Conservation (phyloP, 371 early-diverging fungal species). For the Mortierella sp. region DNA sequence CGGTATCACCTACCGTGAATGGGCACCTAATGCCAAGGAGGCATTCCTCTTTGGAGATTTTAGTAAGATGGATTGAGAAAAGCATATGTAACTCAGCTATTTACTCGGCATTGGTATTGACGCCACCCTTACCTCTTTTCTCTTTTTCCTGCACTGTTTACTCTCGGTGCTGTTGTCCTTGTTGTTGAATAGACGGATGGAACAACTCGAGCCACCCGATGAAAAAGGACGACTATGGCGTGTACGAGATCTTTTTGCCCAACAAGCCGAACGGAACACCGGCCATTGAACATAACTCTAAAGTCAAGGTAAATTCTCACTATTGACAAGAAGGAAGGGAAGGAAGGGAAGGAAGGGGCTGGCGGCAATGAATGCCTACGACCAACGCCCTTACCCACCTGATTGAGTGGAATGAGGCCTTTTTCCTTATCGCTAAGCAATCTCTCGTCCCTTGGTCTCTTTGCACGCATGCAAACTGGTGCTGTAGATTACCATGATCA, state of each 20-base stretch:
- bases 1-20: conserved; percentile 90
- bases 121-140: neutral
- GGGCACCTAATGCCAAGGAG: conserved; percentile 89
- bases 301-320: conserved; percentile 80
- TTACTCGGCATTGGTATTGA: too few relatives aligned
- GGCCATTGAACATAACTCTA: conserved; percentile 86
- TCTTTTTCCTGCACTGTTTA: neutral
- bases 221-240: conserved; percentile 82
- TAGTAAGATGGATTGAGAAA: conserved; percentile 73
- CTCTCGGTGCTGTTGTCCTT: neutral
- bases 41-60: conserved; percentile 95
- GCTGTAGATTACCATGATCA: conserved; percentile 74
- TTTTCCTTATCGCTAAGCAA: neutral
- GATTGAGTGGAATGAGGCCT: neutral
- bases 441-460: neutral
- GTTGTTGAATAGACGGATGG: conserved; percentile 80
- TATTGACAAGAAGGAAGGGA: neutral
- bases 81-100: neutral
- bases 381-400: neutral
- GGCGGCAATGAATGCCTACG: conserved; percentile 21
- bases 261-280: conserved; percentile 67
- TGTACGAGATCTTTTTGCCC: conserved; percentile 80
- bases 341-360: neutral
- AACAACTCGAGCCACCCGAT: conserved; percentile 78
- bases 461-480: neutral